Evolutionary conservation across 2,329 filamentous ascomycete genomes (phyloP).

Genomic region (Trichoderma hamatum): DNA sequence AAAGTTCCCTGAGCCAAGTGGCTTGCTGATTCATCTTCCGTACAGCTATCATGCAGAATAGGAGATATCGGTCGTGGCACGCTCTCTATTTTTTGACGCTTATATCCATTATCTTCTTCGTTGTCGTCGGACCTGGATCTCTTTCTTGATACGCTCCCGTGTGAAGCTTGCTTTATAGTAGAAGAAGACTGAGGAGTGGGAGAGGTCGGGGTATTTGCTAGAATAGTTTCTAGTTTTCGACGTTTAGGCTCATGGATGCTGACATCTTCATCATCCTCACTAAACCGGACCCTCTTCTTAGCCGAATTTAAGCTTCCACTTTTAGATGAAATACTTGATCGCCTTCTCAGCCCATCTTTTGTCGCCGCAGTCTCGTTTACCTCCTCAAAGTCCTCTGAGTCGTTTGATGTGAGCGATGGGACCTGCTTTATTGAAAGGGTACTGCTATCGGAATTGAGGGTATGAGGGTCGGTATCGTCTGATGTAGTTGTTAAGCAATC

Average conservation of each 20-base stretch:
- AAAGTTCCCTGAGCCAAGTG: too few species aligned
- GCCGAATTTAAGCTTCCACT: neutral
- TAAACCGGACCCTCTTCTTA: neutral
- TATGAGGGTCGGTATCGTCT: neutral
- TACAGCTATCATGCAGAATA: too few species aligned
- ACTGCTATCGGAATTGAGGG: neutral
- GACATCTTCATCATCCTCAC: neutral
- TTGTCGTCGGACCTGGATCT: neutral
- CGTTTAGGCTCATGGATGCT: neutral
- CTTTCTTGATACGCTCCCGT: neutral
- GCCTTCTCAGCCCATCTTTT: neutral
- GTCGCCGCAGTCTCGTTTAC: neutral
- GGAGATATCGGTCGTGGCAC: neutral
- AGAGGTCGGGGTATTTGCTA: neutral
- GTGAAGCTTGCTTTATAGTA: neutral
- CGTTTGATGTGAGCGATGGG: neutral
- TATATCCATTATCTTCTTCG: neutral
- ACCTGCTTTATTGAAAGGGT: neutral
- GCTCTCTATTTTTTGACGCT: constrained; percentile 3
- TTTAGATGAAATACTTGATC: neutral
- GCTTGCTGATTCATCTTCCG: neutral
- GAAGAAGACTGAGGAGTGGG: neutral
- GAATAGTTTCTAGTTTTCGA: neutral
- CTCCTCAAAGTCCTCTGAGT: neutral
- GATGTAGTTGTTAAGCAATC: neutral